These are phyloP conservation scores for Aspergillus olivimuriae DNA, from an alignment of 495 filamentous ascomycete species.

Conservation along the genomic window DNA sequence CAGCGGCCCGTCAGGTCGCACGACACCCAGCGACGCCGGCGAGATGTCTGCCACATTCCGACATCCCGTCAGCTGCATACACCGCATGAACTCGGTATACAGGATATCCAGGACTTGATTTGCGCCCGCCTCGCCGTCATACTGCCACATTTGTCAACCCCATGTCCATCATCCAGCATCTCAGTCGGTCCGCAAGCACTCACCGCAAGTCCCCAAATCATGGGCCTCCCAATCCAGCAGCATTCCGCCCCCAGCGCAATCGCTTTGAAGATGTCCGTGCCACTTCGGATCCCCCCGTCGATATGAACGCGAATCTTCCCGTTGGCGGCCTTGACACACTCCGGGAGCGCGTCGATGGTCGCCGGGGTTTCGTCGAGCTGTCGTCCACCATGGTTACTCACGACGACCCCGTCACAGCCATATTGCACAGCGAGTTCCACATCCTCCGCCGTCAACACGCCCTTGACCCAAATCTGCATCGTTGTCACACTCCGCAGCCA, in stretches of 20 bases:
- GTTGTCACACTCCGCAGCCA: slow-evolving; percentile 46
- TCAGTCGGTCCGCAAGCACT: neutral
- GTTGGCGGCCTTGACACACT: slow-evolving; percentile 53
- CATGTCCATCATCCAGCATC: too few relatives aligned
- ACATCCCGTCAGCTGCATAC: slow-evolving; percentile 47
- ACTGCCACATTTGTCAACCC: too few relatives aligned
- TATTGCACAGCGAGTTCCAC: slow-evolving; percentile 46
- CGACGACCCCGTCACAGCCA: slow-evolving; percentile 52
- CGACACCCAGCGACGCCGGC: slow-evolving; percentile 28
- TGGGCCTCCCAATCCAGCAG: slow-evolving; percentile 59
- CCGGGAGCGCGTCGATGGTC: slow-evolving; percentile 56
- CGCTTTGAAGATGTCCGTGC: slow-evolving; percentile 65
- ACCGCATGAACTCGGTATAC: slow-evolving; percentile 43
- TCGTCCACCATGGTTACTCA: slow-evolving; percentile 67
- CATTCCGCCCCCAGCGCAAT: slow-evolving; percentile 59
- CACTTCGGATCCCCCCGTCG: slow-evolving; percentile 60
- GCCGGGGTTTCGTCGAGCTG: slow-evolving; percentile 60
- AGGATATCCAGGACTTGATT: slow-evolving; percentile 35
- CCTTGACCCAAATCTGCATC: slow-evolving; percentile 52
- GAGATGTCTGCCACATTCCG: slow-evolving; percentile 40
- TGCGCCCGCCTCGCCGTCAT: slow-evolving; percentile 35
- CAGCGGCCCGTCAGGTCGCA: slow-evolving; percentile 34
- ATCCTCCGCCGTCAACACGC: slow-evolving; percentile 50
- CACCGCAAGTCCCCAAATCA: slow-evolving; percentile 43
- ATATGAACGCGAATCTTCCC: slow-evolving; percentile 57